A percentile compares a stretch with the other conserved stretches of the same genome.
phyloP scores from a whole-genome alignment of 306 rosid genomes.

The Cicer cuneatum region DNA sequence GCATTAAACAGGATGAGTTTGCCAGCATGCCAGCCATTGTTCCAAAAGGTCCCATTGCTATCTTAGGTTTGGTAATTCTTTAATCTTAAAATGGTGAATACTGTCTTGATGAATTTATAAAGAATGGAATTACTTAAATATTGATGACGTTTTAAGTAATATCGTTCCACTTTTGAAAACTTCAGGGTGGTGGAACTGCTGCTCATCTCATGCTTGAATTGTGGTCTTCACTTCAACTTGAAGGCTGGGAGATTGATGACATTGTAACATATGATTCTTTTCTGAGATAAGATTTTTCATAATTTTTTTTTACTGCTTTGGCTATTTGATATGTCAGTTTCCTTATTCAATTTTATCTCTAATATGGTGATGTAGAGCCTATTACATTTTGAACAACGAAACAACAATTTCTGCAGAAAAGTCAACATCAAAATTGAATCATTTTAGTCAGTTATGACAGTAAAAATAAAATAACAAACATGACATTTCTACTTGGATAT shows the following conservation, averaged over 20 bases:
- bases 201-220: slow-evolving; percentile 89
- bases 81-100: slow-evolving; percentile 24
- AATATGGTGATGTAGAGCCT: slow-evolving; percentile 8
- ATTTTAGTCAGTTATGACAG: neutral
- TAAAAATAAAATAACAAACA: slow-evolving; percentile 20
- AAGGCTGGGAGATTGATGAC: slow-evolving; percentile 95
- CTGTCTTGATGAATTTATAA: slow-evolving; percentile 33
- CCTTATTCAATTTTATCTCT: neutral
- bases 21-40: slow-evolving; percentile 92
- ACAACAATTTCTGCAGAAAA: neutral
- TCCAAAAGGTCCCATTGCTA: slow-evolving; percentile 88
- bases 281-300: slow-evolving; percentile 30
- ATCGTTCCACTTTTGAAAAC: slow-evolving; percentile 38
- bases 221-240: slow-evolving; percentile 92
- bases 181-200: slow-evolving; percentile 95
- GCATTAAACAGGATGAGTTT: slow-evolving; percentile 77
- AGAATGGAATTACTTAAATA: slow-evolving; percentile 32
- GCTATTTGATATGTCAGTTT: slow-evolving; percentile 28
- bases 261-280: slow-evolving; percentile 60
- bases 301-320: neutral
- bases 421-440: slow-evolving; percentile 21
- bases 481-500: slow-evolving; percentile 6
- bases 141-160: slow-evolving; percentile 28
- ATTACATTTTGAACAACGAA: neutral
- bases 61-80: slow-evolving; percentile 85